Base-by-base conservation (phyloP, 2,329 filamentous ascomycete species). In the Massarina eburnea region DNA sequence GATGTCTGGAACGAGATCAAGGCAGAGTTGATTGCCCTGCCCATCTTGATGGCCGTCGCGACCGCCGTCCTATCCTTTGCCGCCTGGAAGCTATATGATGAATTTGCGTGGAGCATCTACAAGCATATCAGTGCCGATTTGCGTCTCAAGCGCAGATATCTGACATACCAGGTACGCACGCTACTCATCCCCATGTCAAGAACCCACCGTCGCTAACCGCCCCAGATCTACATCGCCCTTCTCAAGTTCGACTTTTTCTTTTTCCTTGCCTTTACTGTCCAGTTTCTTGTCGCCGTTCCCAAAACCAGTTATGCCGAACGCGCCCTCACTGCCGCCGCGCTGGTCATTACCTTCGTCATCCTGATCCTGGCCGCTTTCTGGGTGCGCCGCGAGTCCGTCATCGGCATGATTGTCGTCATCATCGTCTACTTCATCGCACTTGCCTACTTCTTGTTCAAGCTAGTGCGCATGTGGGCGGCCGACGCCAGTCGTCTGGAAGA, bases 191-290 rank as follows among this genome's bases (percentile, higher is more conserved):
- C n/a, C 21, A 21, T 2, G 15, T 32, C n/a, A 2, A 12, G 17
- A 39, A 26, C 24, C 19, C 17, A 15, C n/a, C 14, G 5, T 17
- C 2, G 17, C 57, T 64, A 36, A 64, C 54, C 8, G 20, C 52
- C 55, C 53, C 64, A 96, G 91, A 91, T 99, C 70, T 99, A 96
- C 73, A 96, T 99, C 64, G 90, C 94, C 29, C 81, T 99, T 9
- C 81, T 99, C 55, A 99, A 99, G 73, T 99, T 99, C 71, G 94
- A 99, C 74, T 97, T 99, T 74, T 99, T 99, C 83, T 97, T 99
- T 79, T 99, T 99, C 80, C 83, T 99, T 40, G 94, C 92, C 43
- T 99, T 99, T 71, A 97, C 94, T 6, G 89, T 99, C 37, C 94
- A 99, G 67, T 99, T 99, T 71, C 81, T 97, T 43, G 92, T 99